Evolutionary conservation across 768 basidiomycete species (phyloP).

Genomic region (Podaxis carcinomalis): DNA sequence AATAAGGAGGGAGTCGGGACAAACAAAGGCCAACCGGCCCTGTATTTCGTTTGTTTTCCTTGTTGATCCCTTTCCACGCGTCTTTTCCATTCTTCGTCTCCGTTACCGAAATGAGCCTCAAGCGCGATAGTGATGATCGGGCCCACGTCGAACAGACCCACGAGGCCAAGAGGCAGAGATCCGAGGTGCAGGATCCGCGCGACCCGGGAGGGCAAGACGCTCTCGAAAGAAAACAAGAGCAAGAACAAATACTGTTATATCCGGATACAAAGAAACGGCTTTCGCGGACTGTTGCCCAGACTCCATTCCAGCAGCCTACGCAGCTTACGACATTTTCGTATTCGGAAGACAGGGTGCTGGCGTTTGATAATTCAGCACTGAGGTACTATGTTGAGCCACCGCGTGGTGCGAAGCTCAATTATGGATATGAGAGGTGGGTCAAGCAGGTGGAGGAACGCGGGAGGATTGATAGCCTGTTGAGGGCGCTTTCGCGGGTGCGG

Average conservation of each 20-base stretch:
- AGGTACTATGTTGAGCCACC: constrained; percentile 73
- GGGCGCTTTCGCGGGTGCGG: constrained; percentile 46
- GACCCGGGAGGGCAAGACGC: neutral
- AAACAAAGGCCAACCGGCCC: constrained; percentile 6
- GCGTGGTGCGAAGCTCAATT: constrained; percentile 53
- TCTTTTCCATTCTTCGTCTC: neutral
- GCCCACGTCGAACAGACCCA: neutral
- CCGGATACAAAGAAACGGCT: neutral
- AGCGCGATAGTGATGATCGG: neutral
- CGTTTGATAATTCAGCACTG: constrained; percentile 66
- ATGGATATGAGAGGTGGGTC: constrained; percentile 74
- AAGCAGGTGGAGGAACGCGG: constrained; percentile 61
- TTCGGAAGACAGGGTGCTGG: constrained; percentile 46
- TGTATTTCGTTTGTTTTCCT: neutral
- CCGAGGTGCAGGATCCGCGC: neutral
- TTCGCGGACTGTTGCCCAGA: constrained; percentile 14
- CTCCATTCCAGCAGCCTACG: constrained; percentile 67
- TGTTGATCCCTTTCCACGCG: constrained; percentile 2
- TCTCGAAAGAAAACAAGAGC: neutral
- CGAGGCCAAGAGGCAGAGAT: neutral
- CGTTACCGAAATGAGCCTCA: neutral
- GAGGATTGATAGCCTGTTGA: constrained; percentile 65
- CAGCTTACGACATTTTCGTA: constrained; percentile 74
- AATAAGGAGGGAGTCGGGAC: neutral
- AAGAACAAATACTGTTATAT: neutral